Evolutionary conservation across 2,329 filamentous ascomycete genomes (phyloP), one percentile per base, ranked within the genome.

Genomic region (Penicillium decumbens): DNA sequence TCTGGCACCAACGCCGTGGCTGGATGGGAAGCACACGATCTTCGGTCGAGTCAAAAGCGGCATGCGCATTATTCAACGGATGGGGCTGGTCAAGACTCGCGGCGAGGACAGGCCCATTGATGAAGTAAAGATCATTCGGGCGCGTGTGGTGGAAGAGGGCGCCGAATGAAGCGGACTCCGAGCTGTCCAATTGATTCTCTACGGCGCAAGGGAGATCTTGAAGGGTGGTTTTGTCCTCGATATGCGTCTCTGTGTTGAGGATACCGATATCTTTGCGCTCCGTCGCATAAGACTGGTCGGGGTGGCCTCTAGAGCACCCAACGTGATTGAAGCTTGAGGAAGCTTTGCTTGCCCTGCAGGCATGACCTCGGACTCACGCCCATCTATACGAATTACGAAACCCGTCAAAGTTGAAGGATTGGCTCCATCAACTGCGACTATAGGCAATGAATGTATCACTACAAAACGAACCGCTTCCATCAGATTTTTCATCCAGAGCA

Each of bases 1-100:
- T 0, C 78, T 97, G 29, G 92, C 90, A 6, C 92, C 92, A 4
- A 92, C 93, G 13, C 93, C 93, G 0, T 97, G 92, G 92, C 74
- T 98, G 51, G 93, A 98, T 72, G 90, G 91, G 20, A 96, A 95
- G 72, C 92, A 98, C 70, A 95, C 91, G 9, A 95, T 98, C 59
- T 98, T 98, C 67, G 93, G 93, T 1, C 77, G 92, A 46, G 90
- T 98, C 33, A 91, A 87, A 75, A 81, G 73, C 47, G 93, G 93
- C 0, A 82, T 97, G 80, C 77, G 80, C 49, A 78, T 92, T n/a
- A 84, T 97, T 25, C 85, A 89, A 75, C 80, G 89, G 58, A 88
- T 98, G 82, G 93, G 91, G 0, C 68, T 93, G 50, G 89, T 95
- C 43, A 89, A 87, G 75, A 95, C 90, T 0, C 88, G 83, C 23